These are phyloP conservation scores for Auxenochlorella pyrenoidosa DNA, from an alignment of 139 green algal species.

Conservation along the genomic window DNA sequence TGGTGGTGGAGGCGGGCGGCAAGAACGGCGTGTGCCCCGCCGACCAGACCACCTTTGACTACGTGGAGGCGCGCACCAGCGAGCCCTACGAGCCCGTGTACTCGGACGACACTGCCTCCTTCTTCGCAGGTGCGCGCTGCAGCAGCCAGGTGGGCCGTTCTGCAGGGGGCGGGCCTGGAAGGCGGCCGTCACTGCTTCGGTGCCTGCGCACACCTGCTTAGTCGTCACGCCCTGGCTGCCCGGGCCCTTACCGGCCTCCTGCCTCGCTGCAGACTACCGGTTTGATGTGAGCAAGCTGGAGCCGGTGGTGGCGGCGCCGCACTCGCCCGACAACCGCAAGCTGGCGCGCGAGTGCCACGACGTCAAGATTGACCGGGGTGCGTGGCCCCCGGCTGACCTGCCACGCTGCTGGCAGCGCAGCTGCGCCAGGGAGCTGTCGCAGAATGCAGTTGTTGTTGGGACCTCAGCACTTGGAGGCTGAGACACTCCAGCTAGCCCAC, in stretches of 20 bases:
- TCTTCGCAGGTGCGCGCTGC: conserved; percentile 58
- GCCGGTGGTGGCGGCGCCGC: conserved; percentile 92
- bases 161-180: too few relatives aligned
- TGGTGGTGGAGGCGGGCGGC: conserved; percentile 73
- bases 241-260: not conserved
- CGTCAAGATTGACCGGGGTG: conserved; percentile 37
- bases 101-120: conserved; percentile 75
- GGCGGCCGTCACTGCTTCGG: too few relatives aligned
- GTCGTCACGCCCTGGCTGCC: too few relatives aligned
- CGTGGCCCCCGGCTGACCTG: too few relatives aligned
- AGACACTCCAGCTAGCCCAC: conserved; percentile 8
- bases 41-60: conserved; percentile 95
- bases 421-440: too few relatives aligned
- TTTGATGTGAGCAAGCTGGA: conserved; percentile 96
- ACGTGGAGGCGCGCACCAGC: conserved; percentile 81
- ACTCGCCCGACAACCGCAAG: conserved; percentile 97
- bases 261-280: conserved; percentile 58
- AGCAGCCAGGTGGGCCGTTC: too few relatives aligned
- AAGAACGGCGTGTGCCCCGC: conserved; percentile 66
- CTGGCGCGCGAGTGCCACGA: conserved; percentile 85
- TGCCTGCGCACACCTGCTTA: not conserved
- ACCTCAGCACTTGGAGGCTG: too few relatives aligned
- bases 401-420: too few relatives aligned
- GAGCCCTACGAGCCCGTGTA: conserved; percentile 85
- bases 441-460: too few relatives aligned